Evolutionary conservation across 2,329 filamentous ascomycete genomes (phyloP).

Genomic region (Calonectria montana): DNA sequence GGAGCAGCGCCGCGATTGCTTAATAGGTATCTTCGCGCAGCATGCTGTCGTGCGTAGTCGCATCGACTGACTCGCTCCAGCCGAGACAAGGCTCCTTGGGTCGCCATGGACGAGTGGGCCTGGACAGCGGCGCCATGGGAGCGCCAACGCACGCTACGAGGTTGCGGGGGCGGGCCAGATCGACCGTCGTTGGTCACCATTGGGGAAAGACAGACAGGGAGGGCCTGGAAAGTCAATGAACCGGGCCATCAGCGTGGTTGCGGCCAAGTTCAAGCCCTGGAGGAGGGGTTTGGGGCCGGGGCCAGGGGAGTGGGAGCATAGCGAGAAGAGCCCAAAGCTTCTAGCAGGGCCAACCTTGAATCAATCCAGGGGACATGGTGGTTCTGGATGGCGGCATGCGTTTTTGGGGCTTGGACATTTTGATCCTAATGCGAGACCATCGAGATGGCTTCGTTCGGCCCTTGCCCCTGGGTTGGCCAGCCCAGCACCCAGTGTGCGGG

Average conservation of each 20-base stretch:
- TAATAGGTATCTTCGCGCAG: slow-evolving; percentile 31
- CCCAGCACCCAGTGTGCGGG: not conserved
- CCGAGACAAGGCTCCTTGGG: slow-evolving; percentile 5
- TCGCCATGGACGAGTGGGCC: slow-evolving; percentile 33
- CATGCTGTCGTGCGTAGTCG: slow-evolving; percentile 2
- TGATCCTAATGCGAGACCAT: slow-evolving; percentile 39
- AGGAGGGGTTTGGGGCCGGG: not conserved
- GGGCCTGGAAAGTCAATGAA: not conserved
- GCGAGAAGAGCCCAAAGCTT: not conserved
- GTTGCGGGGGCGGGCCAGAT: slow-evolving; percentile 45
- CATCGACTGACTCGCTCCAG: slow-evolving; percentile 38
- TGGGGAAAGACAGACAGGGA: slow-evolving; percentile 6
- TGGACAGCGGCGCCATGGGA: slow-evolving; percentile 27
- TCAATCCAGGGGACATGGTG: slow-evolving; percentile 9
- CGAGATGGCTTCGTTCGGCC: slow-evolving; percentile 29
- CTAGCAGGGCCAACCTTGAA: not conserved
- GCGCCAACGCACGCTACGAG: slow-evolving; percentile 29
- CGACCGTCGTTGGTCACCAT: slow-evolving; percentile 17
- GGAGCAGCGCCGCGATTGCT: slow-evolving; percentile 38
- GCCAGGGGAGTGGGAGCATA: not conserved
- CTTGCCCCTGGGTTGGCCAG: slow-evolving; percentile 11
- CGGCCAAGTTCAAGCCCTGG: not conserved
- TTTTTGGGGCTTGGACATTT: slow-evolving; percentile 26
- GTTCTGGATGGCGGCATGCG: slow-evolving; percentile 11
- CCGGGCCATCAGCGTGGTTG: not conserved